These are phyloP conservation scores for Closterium sp. DNA, from an alignment of 139 green algal species.

Conservation along the genomic window DNA sequence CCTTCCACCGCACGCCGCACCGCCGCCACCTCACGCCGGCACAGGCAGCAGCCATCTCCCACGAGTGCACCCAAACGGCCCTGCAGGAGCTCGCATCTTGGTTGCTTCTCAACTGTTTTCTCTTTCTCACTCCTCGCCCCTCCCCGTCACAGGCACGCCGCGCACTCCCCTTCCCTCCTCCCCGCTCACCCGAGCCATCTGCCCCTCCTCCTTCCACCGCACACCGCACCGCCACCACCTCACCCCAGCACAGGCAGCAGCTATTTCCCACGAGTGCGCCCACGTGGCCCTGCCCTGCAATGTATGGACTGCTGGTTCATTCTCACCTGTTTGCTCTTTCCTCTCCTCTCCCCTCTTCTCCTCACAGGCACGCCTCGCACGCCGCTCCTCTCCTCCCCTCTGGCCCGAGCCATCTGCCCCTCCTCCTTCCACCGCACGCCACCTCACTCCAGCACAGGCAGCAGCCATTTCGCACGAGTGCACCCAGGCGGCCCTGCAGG, in stretches of 20 bases:
- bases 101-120: too few species aligned
- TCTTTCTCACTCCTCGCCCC: not conserved
- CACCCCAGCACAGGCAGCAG: not conserved
- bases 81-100: not conserved
- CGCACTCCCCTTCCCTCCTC: not conserved
- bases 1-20: not conserved
- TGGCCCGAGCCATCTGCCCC: not conserved
- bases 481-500: not conserved
- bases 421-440: not conserved
- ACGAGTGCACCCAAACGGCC: not conserved
- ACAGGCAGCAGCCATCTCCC: not conserved
- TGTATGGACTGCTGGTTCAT: too few species aligned
- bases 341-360: not conserved
- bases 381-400: not conserved
- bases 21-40: not conserved
- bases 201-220: slow-evolving; percentile 5
- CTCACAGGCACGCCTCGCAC: not conserved
- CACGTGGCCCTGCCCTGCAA: not conserved
- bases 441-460: not conserved
- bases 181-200: not conserved
- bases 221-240: not conserved
- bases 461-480: not conserved
- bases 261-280: not conserved
- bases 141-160: not conserved
- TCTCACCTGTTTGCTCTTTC: too few species aligned